Base-by-base conservation (phyloP, 495 filamentous ascomycete species). In the Amniculicola lignicola region DNA sequence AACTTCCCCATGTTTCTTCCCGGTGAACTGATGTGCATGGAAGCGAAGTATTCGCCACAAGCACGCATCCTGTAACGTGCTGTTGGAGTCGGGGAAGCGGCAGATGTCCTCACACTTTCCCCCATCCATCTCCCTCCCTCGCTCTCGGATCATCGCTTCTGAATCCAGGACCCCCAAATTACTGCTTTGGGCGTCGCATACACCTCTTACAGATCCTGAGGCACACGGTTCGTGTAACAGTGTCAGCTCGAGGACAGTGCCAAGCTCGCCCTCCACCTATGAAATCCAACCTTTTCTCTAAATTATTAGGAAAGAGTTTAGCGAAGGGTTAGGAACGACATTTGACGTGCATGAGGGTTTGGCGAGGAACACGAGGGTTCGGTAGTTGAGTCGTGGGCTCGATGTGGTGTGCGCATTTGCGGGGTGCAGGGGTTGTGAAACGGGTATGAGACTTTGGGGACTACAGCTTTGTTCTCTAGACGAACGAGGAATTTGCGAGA, bases 131-230 rank as follows among this genome's bases (percentile, higher is more conserved):
- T n/a, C n/a, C n/a, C n/a, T n/a, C n/a, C n/a, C n/a, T n/a, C n/a
- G n/a, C n/a, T n/a, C n/a, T n/a, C n/a, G n/a, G n/a, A n/a, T n/a
- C n/a, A n/a, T n/a, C n/a, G n/a, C n/a, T n/a, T n/a, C 12, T 4
- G 35, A 38, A 4, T 38, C 3, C 35, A n/a, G n/a, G n/a, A n/a
- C n/a, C n/a, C n/a, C n/a, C n/a, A n/a, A n/a, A n/a, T n/a, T n/a
- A n/a, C n/a, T n/a, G n/a, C n/a, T n/a, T 4, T 43, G n/a, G 16
- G 16, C 24, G n/a, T 43, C 22, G 43, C 43, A 46, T 46, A 28
- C 15, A 49, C 38, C 27, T 18, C 51, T 55, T 55, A 55, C 51
- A 55, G 19, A 46, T 55, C 41, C 42, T 55, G 51, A 55, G 29
- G 39, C 51, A 55, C 15, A 10, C 21, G n/a, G 18, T 2, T 18